These are phyloP conservation scores for Solanum pinnatisectum DNA, from an alignment of 257 asterid species.

Conservation along the genomic window DNA sequence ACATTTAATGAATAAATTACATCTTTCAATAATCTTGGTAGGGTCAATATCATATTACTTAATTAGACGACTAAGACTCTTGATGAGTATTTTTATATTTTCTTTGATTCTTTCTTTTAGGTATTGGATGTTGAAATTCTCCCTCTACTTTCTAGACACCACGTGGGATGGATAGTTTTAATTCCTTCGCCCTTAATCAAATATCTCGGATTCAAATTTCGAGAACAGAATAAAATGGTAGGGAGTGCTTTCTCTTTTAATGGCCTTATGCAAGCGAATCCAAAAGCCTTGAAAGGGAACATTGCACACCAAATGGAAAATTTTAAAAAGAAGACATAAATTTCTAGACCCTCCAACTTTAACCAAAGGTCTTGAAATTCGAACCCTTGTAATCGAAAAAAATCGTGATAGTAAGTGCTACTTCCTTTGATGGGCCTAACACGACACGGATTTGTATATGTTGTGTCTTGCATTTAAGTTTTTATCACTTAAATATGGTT, in stretches of 20 bases:
- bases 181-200: not conserved
- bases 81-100: not conserved
- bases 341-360: not conserved
- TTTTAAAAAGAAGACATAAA: not conserved
- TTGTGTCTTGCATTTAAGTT: not conserved
- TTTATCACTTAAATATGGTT: not conserved
- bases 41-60: not conserved
- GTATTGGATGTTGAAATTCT: not conserved
- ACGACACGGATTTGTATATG: not conserved
- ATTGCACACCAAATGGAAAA: not conserved
- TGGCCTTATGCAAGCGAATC: not conserved
- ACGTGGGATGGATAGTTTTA: not conserved
- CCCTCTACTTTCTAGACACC: not conserved
- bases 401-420: not conserved
- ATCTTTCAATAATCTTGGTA: not conserved
- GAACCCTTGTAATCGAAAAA: not conserved
- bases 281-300: not conserved
- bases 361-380: not conserved
- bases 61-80: not conserved
- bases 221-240: not conserved
- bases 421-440: not conserved
- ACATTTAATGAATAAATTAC: not conserved
- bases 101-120: not conserved
- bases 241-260: not conserved
- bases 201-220: fast-evolving